Evolutionary conservation across 306 rosid genomes (phyloP), one percentile per base, ranked within the genome.

Genomic region (Coriaria nepalensis): DNA sequence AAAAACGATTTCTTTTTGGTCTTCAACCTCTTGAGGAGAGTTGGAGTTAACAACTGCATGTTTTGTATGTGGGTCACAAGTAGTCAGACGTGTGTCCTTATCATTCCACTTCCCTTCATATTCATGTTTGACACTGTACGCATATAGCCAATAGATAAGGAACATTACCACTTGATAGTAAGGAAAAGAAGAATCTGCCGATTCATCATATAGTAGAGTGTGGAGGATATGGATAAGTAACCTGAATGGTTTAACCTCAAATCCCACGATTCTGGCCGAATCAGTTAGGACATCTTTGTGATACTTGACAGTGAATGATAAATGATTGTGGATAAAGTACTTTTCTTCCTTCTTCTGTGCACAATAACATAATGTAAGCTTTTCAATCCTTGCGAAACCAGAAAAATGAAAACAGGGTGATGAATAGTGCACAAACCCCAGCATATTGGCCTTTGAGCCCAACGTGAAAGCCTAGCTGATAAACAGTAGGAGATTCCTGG

Each of bases 21-120:
- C 96, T n/a, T 77, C 96, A 56, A 92, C 98, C 68, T 92, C 98
- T 66, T 85, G 98, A 35, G 98, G 98, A 32, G 59, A 45, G 79
- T 92, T 82, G 52, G 90, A 79, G 74, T 75, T 92, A 37, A 67
- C 57, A 45, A 92, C 96, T 2, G 78, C 69, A 56, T 70, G 94
- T 59, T 92, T 85, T 14, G 94, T 57, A 58, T 82, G 98, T 43
- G 98, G 96, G 61, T 92, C 96, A 49, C 98, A 92, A 35, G 98
- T 85, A 37, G 79, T 79, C 46, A 92, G 70, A 54, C 93, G 93
- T 29, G 78, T 92, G 8, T 74, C 66, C 36, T 29, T 68, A 40
- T 57, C 83, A 8, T 65, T 69, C 96, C 96, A 92, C 44, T 82
- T 77, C 39, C 95, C 96, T 8, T 92, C 94, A 40, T 62, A 75